Evolutionary conservation across 176 grass and related monocot genomes (phyloP).

Genomic region (Themeda triandra): DNA sequence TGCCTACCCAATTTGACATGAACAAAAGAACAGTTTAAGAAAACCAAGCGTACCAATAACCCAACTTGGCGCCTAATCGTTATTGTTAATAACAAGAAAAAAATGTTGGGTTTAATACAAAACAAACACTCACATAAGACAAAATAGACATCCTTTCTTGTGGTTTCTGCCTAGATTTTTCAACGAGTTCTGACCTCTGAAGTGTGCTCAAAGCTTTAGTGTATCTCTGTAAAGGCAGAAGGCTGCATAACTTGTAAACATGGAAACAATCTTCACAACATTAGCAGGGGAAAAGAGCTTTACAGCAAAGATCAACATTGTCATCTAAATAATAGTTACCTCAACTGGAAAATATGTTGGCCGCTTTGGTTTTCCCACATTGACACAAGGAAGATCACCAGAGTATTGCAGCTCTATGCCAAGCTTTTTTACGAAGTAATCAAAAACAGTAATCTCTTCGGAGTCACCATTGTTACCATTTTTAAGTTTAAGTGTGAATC

Average conservation of each 20-base stretch:
- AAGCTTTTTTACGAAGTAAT: neutral
- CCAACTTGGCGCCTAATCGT: neutral
- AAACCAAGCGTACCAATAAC: neutral
- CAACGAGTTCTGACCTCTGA: constrained; percentile 48
- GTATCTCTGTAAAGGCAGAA: constrained; percentile 50
- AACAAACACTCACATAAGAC: neutral
- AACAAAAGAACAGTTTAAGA: neutral
- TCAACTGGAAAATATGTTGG: constrained; percentile 15
- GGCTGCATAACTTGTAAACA: no score
- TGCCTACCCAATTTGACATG: constrained; percentile 38
- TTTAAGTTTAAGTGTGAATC: neutral
- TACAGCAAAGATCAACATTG: neutral
- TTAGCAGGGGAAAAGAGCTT: neutral
- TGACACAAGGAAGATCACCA: neutral
- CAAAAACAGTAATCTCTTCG: neutral
- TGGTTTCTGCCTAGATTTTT: constrained; percentile 47
- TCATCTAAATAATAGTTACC: neutral
- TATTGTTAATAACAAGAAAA: no score
- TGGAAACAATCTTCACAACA: neutral
- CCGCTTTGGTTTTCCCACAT: constrained; percentile 2
- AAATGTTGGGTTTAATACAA: neutral
- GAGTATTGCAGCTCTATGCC: neutral
- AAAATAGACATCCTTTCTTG: neutral
- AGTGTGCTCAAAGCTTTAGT: constrained; percentile 42
- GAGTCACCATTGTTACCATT: neutral